Conservation (phyloP, 495 filamentous ascomycete genomes). For the Hypoxylon lienhwacheense region DNA sequence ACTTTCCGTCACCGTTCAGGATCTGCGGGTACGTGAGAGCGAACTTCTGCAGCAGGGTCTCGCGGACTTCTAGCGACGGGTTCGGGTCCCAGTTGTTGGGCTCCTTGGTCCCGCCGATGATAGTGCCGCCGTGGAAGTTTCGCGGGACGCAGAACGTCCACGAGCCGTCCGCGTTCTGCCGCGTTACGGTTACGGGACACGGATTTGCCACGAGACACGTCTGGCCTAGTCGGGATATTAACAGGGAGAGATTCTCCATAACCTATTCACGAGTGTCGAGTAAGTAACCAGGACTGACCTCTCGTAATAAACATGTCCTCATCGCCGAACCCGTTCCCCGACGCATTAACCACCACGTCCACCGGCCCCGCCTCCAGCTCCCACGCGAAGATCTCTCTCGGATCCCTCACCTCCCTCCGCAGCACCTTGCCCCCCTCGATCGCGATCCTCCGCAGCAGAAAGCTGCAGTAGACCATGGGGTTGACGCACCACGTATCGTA, state of each 20-base stretch:
- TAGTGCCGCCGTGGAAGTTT: slow-evolving; percentile 59
- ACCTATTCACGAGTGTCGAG: background rate
- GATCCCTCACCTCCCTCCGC: slow-evolving; percentile 47
- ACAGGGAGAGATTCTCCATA: background rate
- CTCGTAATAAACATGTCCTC: slow-evolving; percentile 57
- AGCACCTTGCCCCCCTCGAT: slow-evolving; percentile 52
- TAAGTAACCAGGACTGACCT: slow-evolving; percentile 36
- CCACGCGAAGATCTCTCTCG: slow-evolving; percentile 52
- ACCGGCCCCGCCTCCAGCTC: slow-evolving; percentile 42
- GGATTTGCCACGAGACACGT: slow-evolving; percentile 48
- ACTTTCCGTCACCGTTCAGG: slow-evolving; percentile 33
- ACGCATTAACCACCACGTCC: slow-evolving; percentile 60
- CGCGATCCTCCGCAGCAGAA: slow-evolving; percentile 57
- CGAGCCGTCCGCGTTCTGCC: slow-evolving; percentile 59
- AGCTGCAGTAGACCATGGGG: slow-evolving; percentile 62
- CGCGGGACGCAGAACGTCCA: slow-evolving; percentile 66
- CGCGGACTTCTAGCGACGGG: slow-evolving; percentile 50
- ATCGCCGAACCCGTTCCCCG: slow-evolving; percentile 58
- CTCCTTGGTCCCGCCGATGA: slow-evolving; percentile 67
- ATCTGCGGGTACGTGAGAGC: slow-evolving; percentile 45
- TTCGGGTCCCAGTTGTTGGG: slow-evolving; percentile 57
- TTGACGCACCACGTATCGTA: slow-evolving; percentile 64
- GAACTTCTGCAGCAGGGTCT: slow-evolving; percentile 49
- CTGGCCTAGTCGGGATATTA: slow-evolving; percentile 39
- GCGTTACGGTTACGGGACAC: slow-evolving; percentile 57